A percentile compares a stretch with the other conserved stretches of the same genome.
These are phyloP conservation scores for Geotrichum ghanense DNA, from an alignment of 805 yeast genomes.

Conservation along the genomic window DNA sequence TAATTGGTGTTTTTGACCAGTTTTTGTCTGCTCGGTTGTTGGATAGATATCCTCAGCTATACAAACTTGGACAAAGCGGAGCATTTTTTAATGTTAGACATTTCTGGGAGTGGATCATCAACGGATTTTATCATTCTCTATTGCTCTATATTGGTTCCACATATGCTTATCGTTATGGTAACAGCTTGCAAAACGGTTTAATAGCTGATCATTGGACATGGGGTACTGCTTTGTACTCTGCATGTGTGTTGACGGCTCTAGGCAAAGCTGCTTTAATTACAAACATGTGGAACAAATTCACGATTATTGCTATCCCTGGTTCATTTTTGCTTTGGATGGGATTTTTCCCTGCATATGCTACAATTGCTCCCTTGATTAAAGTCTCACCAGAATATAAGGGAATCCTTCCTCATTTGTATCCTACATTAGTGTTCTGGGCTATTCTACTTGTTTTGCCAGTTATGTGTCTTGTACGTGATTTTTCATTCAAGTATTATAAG, in stretches of 20 bases:
- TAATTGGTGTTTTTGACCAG: constrained; percentile 93
- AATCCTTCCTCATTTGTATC: constrained; percentile 61
- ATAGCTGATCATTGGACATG: constrained; percentile 86
- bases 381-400: constrained; percentile 83
- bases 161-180: constrained; percentile 57
- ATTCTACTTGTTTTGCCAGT: constrained; percentile 62
- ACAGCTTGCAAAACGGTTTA: constrained; percentile 50
- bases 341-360: constrained; percentile 78
- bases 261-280: constrained; percentile 93
- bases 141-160: constrained; percentile 65
- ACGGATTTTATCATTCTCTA: constrained; percentile 91
- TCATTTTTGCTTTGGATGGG: constrained; percentile 75
- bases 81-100: constrained; percentile 81
- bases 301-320: constrained; percentile 89
- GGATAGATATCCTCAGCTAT: constrained; percentile 85
- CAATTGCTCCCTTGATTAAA: constrained; percentile 69
- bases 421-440: constrained; percentile 76
- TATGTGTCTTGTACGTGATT: constrained; percentile 74
- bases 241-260: constrained; percentile 76
- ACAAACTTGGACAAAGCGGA: constrained; percentile 81
- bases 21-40: constrained; percentile 83
- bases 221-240: constrained; percentile 84
- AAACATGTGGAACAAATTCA: constrained; percentile 90
- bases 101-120: constrained; percentile 95
- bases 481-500: constrained; percentile 89